Conservation (phyloP, 495 filamentous ascomycete genomes). For the Cercophora samala region DNA sequence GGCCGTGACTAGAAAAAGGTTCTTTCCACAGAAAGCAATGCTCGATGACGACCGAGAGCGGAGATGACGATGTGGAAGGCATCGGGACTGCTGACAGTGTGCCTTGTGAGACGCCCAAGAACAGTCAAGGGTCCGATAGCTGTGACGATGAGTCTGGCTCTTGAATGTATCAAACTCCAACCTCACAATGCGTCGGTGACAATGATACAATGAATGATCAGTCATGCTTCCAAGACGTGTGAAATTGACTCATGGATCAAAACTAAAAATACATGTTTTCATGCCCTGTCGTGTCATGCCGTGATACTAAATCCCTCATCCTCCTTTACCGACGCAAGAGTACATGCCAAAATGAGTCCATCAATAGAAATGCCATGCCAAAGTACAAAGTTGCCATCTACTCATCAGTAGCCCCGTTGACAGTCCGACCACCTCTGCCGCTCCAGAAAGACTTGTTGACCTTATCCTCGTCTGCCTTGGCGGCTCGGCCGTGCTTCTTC, state of each 20-base stretch:
- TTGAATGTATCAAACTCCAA: no score
- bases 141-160: no score
- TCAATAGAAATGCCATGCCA: background rate
- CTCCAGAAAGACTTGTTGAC: conserved; percentile 51
- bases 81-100: no score
- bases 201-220: background rate
- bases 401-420: background rate
- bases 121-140: no score
- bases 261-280: background rate
- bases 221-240: background rate
- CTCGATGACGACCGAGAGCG: no score
- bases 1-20: no score
- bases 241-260: background rate
- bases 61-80: no score
- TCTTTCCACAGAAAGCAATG: no score
- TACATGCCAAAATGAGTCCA: background rate
- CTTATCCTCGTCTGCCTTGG: conserved; percentile 41
- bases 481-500: conserved; percentile 43
- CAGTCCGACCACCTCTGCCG: conserved; percentile 17
- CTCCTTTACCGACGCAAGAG: background rate
- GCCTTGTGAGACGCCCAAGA: no score
- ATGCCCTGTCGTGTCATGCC: background rate
- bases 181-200: no score
- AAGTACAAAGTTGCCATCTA: background rate
- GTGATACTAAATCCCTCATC: background rate